A percentile compares a stretch with the other conserved stretches of the same genome.
Conservation (phyloP, 2,329 filamentous ascomycete species). For the Cladosporium sp. region DNA sequence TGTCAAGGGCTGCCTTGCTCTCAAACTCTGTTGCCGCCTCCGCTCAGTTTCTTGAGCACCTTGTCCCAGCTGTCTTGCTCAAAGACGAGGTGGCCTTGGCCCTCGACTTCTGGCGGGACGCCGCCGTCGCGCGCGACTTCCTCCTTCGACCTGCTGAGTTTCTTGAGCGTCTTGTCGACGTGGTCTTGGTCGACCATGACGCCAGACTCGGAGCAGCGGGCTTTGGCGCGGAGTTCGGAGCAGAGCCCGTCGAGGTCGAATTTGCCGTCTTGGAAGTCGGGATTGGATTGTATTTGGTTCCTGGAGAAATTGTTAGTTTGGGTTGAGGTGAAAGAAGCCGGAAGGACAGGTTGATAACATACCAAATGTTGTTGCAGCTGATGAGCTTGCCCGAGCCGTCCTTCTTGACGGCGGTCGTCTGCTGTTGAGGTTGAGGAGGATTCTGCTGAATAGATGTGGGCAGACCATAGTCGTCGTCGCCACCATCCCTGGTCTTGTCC, state of each 20-base stretch:
- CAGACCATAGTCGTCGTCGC: slow-evolving; percentile 57
- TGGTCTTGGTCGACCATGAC: slow-evolving; percentile 86
- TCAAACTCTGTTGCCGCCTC: neutral
- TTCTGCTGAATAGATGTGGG: slow-evolving; percentile 13
- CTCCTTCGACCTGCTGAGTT: slow-evolving; percentile 34
- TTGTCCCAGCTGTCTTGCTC: slow-evolving; percentile 27
- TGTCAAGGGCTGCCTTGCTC: neutral
- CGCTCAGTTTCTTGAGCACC: slow-evolving; percentile 22
- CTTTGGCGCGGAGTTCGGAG: slow-evolving; percentile 89
- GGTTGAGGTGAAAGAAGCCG: neutral
- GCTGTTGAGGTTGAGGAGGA: neutral
- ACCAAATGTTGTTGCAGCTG: slow-evolving; percentile 92
- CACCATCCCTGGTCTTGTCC: slow-evolving; percentile 67
- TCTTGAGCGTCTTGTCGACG: slow-evolving; percentile 62
- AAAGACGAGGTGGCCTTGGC: slow-evolving; percentile 19
- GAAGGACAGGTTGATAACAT: slow-evolving; percentile 37
- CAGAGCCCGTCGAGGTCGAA: slow-evolving; percentile 93
- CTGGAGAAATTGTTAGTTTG: slow-evolving; percentile 52
- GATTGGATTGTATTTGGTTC: slow-evolving; percentile 84
- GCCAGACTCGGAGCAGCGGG: slow-evolving; percentile 86
- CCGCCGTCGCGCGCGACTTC: slow-evolving; percentile 7
- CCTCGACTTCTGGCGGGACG: neutral
- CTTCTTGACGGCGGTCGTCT: slow-evolving; percentile 15
- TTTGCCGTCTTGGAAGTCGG: slow-evolving; percentile 82
- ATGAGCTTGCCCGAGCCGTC: slow-evolving; percentile 54